These are phyloP conservation scores for Pisolithus albus DNA, from an alignment of 768 basidiomycete species.

Conservation along the genomic window DNA sequence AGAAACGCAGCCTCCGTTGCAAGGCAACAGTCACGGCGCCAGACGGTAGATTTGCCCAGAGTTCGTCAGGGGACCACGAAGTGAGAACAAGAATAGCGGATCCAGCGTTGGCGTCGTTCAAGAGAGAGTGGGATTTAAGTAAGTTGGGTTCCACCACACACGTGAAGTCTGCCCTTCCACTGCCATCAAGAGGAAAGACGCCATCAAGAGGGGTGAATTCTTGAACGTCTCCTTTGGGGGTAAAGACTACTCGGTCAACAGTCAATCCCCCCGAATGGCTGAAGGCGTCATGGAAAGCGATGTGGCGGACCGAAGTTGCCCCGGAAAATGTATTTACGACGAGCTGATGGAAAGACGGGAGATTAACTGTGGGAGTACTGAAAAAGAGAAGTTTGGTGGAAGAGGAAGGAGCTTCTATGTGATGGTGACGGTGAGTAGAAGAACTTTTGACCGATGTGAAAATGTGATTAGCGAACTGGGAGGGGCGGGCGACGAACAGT, in stretches of 20 bases:
- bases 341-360: constrained; percentile 42
- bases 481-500: constrained; percentile 39
- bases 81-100: constrained; percentile 72
- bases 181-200: constrained; percentile 49
- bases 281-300: constrained; percentile 69
- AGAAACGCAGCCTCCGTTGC: constrained; percentile 50
- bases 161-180: constrained; percentile 58
- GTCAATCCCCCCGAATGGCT: constrained; percentile 67
- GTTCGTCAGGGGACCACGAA: constrained; percentile 69
- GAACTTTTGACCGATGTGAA: constrained; percentile 20
- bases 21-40: constrained; percentile 40
- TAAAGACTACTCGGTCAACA: constrained; percentile 62
- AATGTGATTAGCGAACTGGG: constrained; percentile 40
- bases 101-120: constrained; percentile 57
- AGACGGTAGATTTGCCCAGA: constrained; percentile 58
- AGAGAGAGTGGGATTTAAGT: constrained; percentile 68
- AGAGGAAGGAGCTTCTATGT: constrained; percentile 15
- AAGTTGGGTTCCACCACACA: constrained; percentile 71
- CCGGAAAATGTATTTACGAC: constrained; percentile 54
- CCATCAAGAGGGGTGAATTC: constrained; percentile 47
- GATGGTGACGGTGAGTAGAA: constrained; percentile 14
- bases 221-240: constrained; percentile 33
- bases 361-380: constrained; percentile 38
- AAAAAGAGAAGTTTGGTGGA: constrained; percentile 45
- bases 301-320: constrained; percentile 49